Conservation (phyloP, 2,329 filamentous ascomycete genomes). For the Whalleya microplaca region DNA sequence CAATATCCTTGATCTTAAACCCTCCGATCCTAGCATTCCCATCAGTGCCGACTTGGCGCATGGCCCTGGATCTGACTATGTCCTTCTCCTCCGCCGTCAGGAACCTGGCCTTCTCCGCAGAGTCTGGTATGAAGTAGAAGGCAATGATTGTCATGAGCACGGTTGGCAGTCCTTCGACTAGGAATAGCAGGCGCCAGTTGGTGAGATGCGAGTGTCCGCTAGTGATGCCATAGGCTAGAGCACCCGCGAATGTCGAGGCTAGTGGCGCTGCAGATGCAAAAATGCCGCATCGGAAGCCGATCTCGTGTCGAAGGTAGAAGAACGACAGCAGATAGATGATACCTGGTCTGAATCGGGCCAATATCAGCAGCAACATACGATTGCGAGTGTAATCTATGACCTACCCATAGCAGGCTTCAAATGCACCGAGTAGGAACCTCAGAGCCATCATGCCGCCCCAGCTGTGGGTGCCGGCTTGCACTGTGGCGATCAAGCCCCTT, state of each 20-base stretch:
- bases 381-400: not conserved
- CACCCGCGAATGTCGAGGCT: constrained; percentile 80
- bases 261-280: constrained; percentile 73
- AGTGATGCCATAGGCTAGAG: constrained; percentile 77
- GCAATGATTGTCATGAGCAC: constrained; percentile 73
- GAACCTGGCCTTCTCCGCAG: constrained; percentile 66
- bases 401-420: constrained; percentile 28
- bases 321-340: constrained; percentile 22
- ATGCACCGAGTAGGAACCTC: constrained; percentile 61
- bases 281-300: constrained; percentile 32
- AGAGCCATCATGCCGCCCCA: constrained; percentile 62
- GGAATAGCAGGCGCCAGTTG: constrained; percentile 81
- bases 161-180: constrained; percentile 83
- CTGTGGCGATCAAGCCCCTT: constrained; percentile 79
- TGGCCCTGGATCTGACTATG: constrained; percentile 68
- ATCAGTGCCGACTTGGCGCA: constrained; percentile 54
- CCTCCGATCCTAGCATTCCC: constrained; percentile 40
- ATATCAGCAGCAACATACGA: not conserved
- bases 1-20: constrained; percentile 59
- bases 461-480: constrained; percentile 68
- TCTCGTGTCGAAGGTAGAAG: constrained; percentile 32
- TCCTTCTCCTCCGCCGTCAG: constrained; percentile 66
- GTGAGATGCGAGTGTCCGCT: constrained; percentile 72
- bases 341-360: constrained; percentile 16
- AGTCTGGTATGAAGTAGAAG: constrained; percentile 77